Conservation (phyloP, 805 yeast species). For the baker's yeast (Saccharomyces cerevisiae) region DNA sequence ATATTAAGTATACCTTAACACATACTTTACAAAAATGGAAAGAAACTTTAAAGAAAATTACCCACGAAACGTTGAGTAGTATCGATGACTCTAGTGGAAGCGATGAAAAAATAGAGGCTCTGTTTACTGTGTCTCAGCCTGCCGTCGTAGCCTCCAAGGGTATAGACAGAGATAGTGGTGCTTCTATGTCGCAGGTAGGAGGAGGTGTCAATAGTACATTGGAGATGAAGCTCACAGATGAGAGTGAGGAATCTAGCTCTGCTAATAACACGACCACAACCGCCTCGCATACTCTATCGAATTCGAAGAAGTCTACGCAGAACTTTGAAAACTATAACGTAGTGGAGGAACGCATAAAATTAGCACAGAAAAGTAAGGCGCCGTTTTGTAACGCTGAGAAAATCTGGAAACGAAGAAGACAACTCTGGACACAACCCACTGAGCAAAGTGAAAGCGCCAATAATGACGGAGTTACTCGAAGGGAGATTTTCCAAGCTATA, state of each 20-base stretch:
- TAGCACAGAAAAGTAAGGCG: slow-evolving; percentile 25
- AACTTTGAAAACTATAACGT: slow-evolving; percentile 28
- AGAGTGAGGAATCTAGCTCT: not conserved
- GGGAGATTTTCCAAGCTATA: slow-evolving; percentile 27
- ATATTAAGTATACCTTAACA: slow-evolving; percentile 5
- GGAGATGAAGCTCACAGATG: not conserved
- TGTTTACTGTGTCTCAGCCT: slow-evolving; percentile 7
- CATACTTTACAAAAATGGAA: slow-evolving; percentile 19
- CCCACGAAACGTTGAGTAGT: slow-evolving; percentile 17
- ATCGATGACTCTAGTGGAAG: slow-evolving; percentile 10
- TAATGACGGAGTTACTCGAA: slow-evolving; percentile 10
- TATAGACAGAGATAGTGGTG: slow-evolving; percentile 13
- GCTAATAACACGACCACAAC: slow-evolving; percentile 1
- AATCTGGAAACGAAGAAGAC: slow-evolving; percentile 64
- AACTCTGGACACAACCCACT: slow-evolving; percentile 49
- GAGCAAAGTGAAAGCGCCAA: not conserved
- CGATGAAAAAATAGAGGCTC: slow-evolving; percentile 18
- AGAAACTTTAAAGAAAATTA: slow-evolving; percentile 12
- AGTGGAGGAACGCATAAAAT: slow-evolving; percentile 25
- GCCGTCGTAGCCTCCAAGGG: slow-evolving; percentile 1
- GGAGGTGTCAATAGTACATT: slow-evolving; percentile 1
- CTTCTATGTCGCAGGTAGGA: slow-evolving; percentile 8
- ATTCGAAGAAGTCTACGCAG: not conserved
- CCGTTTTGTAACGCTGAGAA: slow-evolving; percentile 46
- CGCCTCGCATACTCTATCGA: not conserved